phyloP scores from a whole-genome alignment of 148 eudicot species.

The Silene conica region DNA sequence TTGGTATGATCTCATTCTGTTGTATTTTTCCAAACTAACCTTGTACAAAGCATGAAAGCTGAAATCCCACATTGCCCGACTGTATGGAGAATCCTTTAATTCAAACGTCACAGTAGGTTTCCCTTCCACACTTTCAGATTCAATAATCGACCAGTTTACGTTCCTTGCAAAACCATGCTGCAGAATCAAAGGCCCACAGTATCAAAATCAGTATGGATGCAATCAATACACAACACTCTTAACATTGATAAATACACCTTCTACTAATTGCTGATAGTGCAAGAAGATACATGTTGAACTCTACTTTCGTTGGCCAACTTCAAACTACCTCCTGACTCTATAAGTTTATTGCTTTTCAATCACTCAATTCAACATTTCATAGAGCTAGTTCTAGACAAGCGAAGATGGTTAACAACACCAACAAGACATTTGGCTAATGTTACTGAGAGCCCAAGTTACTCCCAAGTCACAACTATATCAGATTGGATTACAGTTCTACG shows the following conservation, averaged over 20 bases:
- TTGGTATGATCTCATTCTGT: no score
- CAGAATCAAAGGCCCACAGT: conserved; percentile 23
- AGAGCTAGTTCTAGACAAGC: no score
- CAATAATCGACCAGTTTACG: conserved; percentile 68
- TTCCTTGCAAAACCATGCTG: conserved; percentile 99
- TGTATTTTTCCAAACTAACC: conserved; percentile 30
- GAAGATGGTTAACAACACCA: no score
- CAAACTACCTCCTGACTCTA: no score
- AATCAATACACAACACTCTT: not conserved
- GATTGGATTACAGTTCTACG: no score
- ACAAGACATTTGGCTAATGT: no score
- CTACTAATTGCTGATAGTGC: not conserved
- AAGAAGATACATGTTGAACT: not conserved
- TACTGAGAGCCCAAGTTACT: no score
- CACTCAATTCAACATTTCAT: no score
- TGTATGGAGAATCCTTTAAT: conserved; percentile 70
- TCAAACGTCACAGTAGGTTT: conserved; percentile 72
- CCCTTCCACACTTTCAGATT: conserved; percentile 62
- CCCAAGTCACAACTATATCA: no score
- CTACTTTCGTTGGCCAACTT: not conserved
- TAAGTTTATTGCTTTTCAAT: no score
- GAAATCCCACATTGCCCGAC: conserved; percentile 97
- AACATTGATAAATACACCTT: not conserved
- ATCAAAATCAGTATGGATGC: not conserved
- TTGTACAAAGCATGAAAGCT: conserved; percentile 82